These are phyloP conservation scores for Plasmodium vivax DNA, from an alignment of 169 alveolate genomes.

Conservation along the genomic window DNA sequence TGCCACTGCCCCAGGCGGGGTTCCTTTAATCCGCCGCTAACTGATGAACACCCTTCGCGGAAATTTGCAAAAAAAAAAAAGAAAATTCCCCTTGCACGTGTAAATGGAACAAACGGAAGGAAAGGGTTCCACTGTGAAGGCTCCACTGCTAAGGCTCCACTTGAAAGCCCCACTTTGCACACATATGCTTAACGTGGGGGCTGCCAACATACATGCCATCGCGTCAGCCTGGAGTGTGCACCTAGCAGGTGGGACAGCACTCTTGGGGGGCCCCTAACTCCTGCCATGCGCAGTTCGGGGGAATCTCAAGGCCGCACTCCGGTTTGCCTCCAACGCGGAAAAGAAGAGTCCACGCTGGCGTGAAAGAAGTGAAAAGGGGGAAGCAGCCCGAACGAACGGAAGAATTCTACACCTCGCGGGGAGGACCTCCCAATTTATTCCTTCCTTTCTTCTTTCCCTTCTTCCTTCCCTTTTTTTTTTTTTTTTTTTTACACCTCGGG, in stretches of 20 bases:
- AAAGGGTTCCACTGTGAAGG: neutral
- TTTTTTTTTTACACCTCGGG: constrained; percentile 1
- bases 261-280: neutral
- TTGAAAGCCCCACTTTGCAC: neutral
- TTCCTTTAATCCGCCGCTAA: no score
- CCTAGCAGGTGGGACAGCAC: neutral
- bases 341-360: neutral
- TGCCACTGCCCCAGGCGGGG: neutral
- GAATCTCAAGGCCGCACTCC: neutral
- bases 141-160: no score
- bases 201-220: neutral
- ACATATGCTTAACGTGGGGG: neutral
- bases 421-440: neutral
- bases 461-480: neutral
- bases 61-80: neutral
- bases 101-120: neutral
- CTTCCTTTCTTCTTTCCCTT: neutral
- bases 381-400: neutral
- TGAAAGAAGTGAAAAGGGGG: neutral
- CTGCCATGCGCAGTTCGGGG: neutral
- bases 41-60: neutral
- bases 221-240: neutral
- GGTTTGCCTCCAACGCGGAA: neutral
- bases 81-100: neutral
- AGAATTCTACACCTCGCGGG: neutral